Conservation (phyloP, 768 basidiomycete genomes). For the Jaapia argillacea region DNA sequence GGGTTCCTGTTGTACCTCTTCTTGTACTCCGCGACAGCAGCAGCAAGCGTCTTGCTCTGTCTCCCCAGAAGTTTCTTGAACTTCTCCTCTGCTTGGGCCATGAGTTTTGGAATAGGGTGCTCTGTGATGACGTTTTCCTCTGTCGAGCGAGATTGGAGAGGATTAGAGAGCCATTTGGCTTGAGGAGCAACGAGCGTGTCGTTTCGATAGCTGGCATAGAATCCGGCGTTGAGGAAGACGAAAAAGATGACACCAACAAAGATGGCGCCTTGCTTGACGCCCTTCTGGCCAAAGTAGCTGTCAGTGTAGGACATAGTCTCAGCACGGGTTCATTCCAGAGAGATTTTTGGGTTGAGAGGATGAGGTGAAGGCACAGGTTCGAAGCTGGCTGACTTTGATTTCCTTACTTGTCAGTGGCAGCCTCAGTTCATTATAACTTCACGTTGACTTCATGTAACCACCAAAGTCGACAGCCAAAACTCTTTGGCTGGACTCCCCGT, state of each 20-base stretch:
- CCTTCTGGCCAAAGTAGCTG: too few relatives aligned
- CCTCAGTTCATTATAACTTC: too few relatives aligned
- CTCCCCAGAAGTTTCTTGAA: constrained; percentile 55
- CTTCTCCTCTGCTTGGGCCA: constrained; percentile 72
- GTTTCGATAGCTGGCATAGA: neutral
- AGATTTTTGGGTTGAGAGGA: too few relatives aligned
- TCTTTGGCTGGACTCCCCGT: too few relatives aligned
- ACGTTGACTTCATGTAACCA: too few relatives aligned
- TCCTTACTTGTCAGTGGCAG: too few relatives aligned
- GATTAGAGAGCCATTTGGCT: neutral
- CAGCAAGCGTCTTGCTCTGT: constrained; percentile 73
- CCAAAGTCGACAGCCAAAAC: too few relatives aligned
- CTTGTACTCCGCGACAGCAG: constrained; percentile 77
- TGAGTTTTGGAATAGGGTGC: constrained; percentile 81
- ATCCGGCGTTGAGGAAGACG: neutral
- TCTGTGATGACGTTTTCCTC: constrained; percentile 14
- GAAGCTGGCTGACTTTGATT: too few relatives aligned
- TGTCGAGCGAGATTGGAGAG: neutral
- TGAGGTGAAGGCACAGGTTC: too few relatives aligned
- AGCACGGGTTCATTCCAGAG: too few relatives aligned
- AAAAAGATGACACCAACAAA: neutral
- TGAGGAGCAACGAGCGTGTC: neutral
- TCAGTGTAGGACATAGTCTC: too few relatives aligned
- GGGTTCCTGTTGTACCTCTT: constrained; percentile 69
- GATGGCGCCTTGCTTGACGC: too few relatives aligned